Conservation (phyloP, 225 moss, liverwort and hornwort genomes). For the Bryum argenteum region DNA sequence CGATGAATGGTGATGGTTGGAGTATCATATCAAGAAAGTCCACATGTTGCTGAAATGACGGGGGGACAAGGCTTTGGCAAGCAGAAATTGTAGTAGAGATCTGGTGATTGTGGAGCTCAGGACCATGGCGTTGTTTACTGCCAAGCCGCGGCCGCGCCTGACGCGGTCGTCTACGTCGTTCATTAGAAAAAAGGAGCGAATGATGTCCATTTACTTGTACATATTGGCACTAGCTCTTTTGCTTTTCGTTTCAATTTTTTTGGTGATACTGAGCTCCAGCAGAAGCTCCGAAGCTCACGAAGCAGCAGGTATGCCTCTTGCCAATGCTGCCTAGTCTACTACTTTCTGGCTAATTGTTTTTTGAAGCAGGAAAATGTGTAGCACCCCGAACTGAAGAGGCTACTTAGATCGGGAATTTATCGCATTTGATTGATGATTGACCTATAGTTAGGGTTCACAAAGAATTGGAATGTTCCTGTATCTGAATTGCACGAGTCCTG, state of each 20-base stretch:
- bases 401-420: constrained; percentile 11
- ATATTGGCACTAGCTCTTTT: constrained; percentile 52
- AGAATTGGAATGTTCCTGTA: constrained; percentile 3
- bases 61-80: not conserved
- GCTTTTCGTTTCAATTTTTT: constrained; percentile 56
- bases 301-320: constrained; percentile 31
- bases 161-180: constrained; percentile 44
- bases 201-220: constrained; percentile 48
- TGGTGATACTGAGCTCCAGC: constrained; percentile 41
- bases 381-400: not conserved
- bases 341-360: constrained; percentile 16
- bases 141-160: constrained; percentile 47
- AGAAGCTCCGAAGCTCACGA: constrained; percentile 11
- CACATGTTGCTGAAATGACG: constrained; percentile 14
- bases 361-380: constrained; percentile 13
- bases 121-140: constrained; percentile 47
- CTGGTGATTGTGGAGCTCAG: constrained; percentile 26
- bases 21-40: not conserved
- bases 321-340: constrained; percentile 19
- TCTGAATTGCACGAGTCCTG: constrained; percentile 11
- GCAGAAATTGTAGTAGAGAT: not conserved
- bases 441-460: constrained; percentile 11
- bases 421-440: constrained; percentile 9
- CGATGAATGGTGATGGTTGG: not conserved
- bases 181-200: constrained; percentile 32